These are phyloP conservation scores for Colletotrichum tofieldiae DNA, from an alignment of 2,329 filamentous ascomycete species.

Conservation along the genomic window DNA sequence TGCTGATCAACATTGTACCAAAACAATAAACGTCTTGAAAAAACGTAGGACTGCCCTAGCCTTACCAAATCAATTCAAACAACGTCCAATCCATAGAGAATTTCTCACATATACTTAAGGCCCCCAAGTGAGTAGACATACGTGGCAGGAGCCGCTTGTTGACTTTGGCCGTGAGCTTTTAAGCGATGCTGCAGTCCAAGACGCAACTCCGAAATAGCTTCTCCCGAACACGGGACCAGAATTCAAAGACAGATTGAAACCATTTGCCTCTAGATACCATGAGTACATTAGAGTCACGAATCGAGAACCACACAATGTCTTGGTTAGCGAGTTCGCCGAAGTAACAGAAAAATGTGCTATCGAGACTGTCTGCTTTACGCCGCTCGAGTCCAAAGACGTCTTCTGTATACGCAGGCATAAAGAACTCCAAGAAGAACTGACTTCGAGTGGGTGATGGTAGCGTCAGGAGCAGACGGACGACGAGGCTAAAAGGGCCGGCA, in stretches of 20 bases:
- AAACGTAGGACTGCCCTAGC: neutral
- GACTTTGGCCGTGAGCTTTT: neutral
- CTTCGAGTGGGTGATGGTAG: neutral
- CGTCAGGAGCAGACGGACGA: neutral
- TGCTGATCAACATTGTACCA: neutral
- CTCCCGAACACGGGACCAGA: too few species aligned
- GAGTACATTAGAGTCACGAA: too few species aligned
- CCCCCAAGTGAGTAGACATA: neutral
- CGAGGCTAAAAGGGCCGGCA: neutral
- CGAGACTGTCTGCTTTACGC: neutral
- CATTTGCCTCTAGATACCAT: too few species aligned
- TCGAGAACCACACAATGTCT: too few species aligned
- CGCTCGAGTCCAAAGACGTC: neutral
- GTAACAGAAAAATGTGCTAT: neutral
- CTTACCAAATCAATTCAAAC: too few species aligned
- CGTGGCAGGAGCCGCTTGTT: too few species aligned
- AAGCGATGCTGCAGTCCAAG: neutral
- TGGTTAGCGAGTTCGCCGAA: too few species aligned
- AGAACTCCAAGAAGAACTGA: neutral
- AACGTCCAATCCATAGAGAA: accelerated
- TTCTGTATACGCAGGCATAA: neutral
- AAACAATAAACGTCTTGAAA: neutral
- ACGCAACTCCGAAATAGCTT: neutral
- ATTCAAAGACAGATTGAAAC: too few species aligned
- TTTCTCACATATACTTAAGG: too few species aligned